Evolutionary conservation across 1,284 basidiomycete genomes (phyloP).

Genomic region (Ganoderma sp.): DNA sequence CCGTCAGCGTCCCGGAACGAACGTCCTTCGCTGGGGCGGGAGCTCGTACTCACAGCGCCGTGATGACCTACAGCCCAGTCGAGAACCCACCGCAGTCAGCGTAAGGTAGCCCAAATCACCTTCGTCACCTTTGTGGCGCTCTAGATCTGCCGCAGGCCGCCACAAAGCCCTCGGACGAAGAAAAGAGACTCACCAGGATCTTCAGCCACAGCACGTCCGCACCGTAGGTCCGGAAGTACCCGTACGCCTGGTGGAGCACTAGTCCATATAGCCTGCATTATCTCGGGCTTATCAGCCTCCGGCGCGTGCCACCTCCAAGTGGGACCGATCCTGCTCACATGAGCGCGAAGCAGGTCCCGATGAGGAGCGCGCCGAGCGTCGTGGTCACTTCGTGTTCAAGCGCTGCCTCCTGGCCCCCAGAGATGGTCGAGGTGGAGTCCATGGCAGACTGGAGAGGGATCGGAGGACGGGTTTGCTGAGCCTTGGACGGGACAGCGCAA

Average conservation of each 20-base stretch:
- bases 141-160: too few relatives aligned
- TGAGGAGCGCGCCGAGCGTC: background rate
- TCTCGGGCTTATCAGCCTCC: background rate
- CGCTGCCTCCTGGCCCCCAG: background rate
- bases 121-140: background rate
- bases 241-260: slow-evolving; percentile 2
- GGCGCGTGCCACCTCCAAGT: background rate
- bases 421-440: background rate
- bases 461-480: background rate
- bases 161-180: too few relatives aligned
- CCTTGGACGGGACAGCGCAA: background rate
- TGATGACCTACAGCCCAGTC: background rate
- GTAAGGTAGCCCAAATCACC: background rate
- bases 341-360: background rate
- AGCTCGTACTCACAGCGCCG: background rate
- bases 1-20: background rate
- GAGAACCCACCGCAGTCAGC: background rate
- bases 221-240: background rate
- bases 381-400: background rate
- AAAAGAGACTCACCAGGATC: background rate
- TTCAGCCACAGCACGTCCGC: background rate
- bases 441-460: background rate
- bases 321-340: background rate
- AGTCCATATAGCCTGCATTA: background rate
- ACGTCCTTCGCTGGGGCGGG: too few relatives aligned